These are phyloP conservation scores for Lodderomyces margitis DNA, from an alignment of 1,139 yeast genomes.

Conservation along the genomic window DNA sequence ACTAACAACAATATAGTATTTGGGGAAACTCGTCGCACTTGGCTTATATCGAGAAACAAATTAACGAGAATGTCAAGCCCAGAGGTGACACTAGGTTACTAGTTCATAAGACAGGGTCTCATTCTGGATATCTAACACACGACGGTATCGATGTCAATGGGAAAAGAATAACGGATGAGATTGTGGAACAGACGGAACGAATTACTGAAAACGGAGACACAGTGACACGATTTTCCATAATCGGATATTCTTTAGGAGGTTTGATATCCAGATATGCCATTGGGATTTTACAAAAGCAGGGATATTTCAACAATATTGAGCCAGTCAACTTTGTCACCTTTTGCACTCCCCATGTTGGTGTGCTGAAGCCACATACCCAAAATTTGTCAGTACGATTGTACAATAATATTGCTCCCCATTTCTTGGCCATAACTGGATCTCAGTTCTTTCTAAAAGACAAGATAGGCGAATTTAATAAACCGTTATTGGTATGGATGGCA, in stretches of 20 bases:
- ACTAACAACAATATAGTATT: conserved; percentile 35
- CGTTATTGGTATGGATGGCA: conserved; percentile 66
- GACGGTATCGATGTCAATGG: conserved; percentile 90
- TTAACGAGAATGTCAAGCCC: conserved; percentile 22
- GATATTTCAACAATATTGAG: conserved; percentile 46
- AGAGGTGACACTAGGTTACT: conserved; percentile 28
- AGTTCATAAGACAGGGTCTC: conserved; percentile 59
- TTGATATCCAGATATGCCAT: conserved; percentile 72
- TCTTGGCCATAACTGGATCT: conserved; percentile 67
- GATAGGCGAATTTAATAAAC: conserved; percentile 24
- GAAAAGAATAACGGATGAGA: conserved; percentile 68
- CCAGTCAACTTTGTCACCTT: conserved; percentile 71
- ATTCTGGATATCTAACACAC: conserved; percentile 68
- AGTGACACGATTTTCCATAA: conserved; percentile 60
- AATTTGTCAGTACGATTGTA: conserved; percentile 36
- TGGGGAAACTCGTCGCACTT: conserved; percentile 80
- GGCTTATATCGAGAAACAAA: conserved; percentile 49
- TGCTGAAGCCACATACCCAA: conserved; percentile 46
- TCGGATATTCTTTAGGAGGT: conserved; percentile 86
- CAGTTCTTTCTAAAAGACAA: conserved; percentile 57
- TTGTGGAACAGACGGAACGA: conserved; percentile 42
- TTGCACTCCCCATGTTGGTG: conserved; percentile 84
- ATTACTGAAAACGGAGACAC: conserved; percentile 17
- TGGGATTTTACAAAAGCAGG: conserved; percentile 60
- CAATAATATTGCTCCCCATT: conserved; percentile 58